A percentile compares a stretch with the other conserved stretches of the same genome.
These are phyloP conservation scores for Cronartium quercuum DNA, from an alignment of 1,284 basidiomycete species.

Conservation along the genomic window DNA sequence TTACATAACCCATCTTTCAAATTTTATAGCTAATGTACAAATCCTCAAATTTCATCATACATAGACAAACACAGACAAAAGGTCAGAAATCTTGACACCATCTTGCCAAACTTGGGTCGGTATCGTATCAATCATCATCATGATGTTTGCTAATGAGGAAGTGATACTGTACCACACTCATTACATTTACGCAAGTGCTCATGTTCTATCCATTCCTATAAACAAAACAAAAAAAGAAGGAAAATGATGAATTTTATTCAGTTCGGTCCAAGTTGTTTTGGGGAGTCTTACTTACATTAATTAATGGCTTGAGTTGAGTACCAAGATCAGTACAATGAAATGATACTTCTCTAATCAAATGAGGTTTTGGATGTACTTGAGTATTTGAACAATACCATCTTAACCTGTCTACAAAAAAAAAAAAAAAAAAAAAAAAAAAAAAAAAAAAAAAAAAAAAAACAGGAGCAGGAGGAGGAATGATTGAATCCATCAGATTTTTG, in stretches of 20 bases:
- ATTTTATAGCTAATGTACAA: no score
- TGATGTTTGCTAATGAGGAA: slow-evolving; percentile 19
- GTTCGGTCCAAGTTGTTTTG: no score
- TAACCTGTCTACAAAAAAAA: slow-evolving; percentile 66
- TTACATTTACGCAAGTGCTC: slow-evolving; percentile 63
- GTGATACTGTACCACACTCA: slow-evolving; percentile 64
- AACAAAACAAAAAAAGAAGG: slow-evolving; percentile 19
- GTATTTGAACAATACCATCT: slow-evolving; percentile 84
- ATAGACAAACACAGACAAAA: no score
- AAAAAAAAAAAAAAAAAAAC: background rate
- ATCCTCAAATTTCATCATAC: no score
- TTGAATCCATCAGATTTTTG: no score
- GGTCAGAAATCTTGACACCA: no score
- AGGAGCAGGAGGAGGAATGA: background rate
- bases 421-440: background rate
- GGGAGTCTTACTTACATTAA: slow-evolving; percentile 58
- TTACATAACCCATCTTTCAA: no score
- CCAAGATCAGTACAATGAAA: slow-evolving; percentile 90
- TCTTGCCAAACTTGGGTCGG: no score
- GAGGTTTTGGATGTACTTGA: slow-evolving; percentile 61
- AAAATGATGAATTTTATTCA: no score
- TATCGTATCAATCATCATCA: no score
- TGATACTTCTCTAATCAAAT: slow-evolving; percentile 73
- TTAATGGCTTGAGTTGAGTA: slow-evolving; percentile 85
- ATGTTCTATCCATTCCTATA: slow-evolving; percentile 58